Evolutionary conservation across 805 yeast genomes (phyloP).

Genomic region (Kodamaea kaohsiungensis): DNA sequence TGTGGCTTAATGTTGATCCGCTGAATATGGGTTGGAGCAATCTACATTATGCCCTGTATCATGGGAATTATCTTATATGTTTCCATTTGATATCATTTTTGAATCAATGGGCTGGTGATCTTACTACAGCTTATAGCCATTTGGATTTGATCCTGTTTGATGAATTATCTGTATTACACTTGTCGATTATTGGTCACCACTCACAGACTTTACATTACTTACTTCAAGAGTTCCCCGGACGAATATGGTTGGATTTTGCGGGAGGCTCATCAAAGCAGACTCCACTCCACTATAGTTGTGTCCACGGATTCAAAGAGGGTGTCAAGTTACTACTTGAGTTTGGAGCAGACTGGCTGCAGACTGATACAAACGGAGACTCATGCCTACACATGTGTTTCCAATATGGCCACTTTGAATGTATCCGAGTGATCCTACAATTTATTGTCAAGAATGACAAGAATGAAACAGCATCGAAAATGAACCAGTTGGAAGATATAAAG

Average conservation of each 20-base stretch:
- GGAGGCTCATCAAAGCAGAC: conserved; percentile 49
- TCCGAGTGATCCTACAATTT: conserved; percentile 24
- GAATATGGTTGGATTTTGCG: conserved; percentile 56
- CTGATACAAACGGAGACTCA: conserved; percentile 37
- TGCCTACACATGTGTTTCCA: conserved; percentile 51
- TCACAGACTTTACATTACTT: conserved; percentile 73
- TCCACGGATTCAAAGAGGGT: conserved; percentile 60
- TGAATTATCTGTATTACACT: conserved; percentile 67
- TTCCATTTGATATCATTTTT: conserved; percentile 51
- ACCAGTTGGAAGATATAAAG: conserved; percentile 47
- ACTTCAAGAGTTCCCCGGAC: conserved; percentile 48
- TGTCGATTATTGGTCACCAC: conserved; percentile 59
- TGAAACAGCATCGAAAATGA: conserved; percentile 41
- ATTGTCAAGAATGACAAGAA: conserved; percentile 12
- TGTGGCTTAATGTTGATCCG: conserved; percentile 69
- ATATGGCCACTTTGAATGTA: conserved; percentile 59
- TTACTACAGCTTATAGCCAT: conserved; percentile 15
- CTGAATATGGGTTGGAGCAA: conserved; percentile 74
- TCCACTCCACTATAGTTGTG: conserved; percentile 70
- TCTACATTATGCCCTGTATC: conserved; percentile 75
- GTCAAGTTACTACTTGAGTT: conserved; percentile 64
- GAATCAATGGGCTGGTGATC: conserved; percentile 28
- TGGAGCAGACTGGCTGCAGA: conserved; percentile 53
- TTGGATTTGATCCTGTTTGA: conserved; percentile 49
- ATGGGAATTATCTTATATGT: conserved; percentile 72